Percentiles rank a stretch among this genome's conserved stretches.
These are phyloP conservation scores for Acer campestre DNA, from an alignment of 345 rosid genomes.

Conservation along the genomic window DNA sequence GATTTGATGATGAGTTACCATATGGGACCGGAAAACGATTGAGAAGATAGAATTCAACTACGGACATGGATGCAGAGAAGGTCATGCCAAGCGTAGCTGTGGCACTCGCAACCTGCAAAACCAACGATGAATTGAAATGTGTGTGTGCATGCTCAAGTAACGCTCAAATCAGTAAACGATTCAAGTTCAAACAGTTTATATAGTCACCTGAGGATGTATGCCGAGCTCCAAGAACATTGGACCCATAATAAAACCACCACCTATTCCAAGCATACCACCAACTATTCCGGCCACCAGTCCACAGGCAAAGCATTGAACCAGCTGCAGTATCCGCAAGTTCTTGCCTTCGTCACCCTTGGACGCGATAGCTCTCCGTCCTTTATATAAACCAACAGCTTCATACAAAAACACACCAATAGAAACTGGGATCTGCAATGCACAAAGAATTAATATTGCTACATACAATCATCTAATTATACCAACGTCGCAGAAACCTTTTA, in stretches of 20 bases:
- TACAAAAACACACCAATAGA: conserved; percentile 24
- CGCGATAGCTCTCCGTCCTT: conserved; percentile 40
- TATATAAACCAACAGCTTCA: conserved; percentile 42
- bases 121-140: not conserved
- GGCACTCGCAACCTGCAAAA: conserved; percentile 23
- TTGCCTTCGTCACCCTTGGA: conserved; percentile 41
- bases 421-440: conserved; percentile 30
- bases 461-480: too few relatives aligned
- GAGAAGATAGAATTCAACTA: conserved; percentile 28
- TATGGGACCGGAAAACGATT: conserved; percentile 26
- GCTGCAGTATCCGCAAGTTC: conserved; percentile 21
- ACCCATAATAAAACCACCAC: conserved; percentile 48
- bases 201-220: conserved; percentile 40
- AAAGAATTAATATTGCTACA: not conserved
- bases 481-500: too few relatives aligned
- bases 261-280: conserved; percentile 47
- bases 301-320: conserved; percentile 20
- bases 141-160: too few relatives aligned
- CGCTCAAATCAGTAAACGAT: too few relatives aligned
- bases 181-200: not conserved
- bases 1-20: not conserved
- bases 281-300: conserved; percentile 38
- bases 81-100: conserved; percentile 28
- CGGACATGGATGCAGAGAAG: conserved; percentile 29
- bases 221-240: conserved; percentile 49